Evolutionary conservation across 495 filamentous ascomycete species (phyloP).

Genomic region (Trypethelium eluteriae): DNA sequence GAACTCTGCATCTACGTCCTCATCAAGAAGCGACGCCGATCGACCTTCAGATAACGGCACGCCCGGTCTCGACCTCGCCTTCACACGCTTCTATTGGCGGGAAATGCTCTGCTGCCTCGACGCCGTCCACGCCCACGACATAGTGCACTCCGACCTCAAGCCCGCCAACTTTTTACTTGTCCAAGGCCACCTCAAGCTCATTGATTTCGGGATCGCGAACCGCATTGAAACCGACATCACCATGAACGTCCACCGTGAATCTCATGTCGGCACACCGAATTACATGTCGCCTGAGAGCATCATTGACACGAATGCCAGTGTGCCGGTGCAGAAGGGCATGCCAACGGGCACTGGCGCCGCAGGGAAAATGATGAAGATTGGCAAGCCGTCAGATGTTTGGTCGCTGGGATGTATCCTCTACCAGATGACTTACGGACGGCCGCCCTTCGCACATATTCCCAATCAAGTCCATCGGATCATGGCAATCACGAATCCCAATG

Average conservation of each 20-base stretch:
- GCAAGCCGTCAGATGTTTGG: conserved; percentile 94
- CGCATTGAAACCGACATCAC: conserved; percentile 87
- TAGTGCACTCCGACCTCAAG: conserved; percentile 94
- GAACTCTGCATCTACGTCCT: conserved; percentile 38
- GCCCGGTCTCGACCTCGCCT: conserved; percentile 72
- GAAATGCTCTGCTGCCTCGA: conserved; percentile 97
- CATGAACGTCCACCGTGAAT: conserved; percentile 93
- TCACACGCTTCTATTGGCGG: conserved; percentile 95
- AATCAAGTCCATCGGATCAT: conserved; percentile 67
- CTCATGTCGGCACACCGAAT: conserved; percentile 90
- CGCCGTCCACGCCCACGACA: conserved; percentile 76
- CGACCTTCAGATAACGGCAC: conserved; percentile 42
- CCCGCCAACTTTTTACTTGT: conserved; percentile 62
- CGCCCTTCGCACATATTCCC: conserved; percentile 85
- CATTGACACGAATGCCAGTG: conserved; percentile 71
- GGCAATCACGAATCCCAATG: conserved; percentile 83
- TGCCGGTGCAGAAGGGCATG: conserved; percentile 30
- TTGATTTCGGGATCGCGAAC: conserved; percentile 86
- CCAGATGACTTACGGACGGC: conserved; percentile 91
- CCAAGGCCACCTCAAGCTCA: conserved; percentile 41
- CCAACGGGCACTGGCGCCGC: conserved; percentile 27
- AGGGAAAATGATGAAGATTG: conserved; percentile 64
- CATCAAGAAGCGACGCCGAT: not conserved
- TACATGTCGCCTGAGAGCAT: conserved; percentile 97
- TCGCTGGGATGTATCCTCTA: conserved; percentile 92